Conservation (phyloP, 2,329 filamentous ascomycete genomes). For the Cladosporium sp. region DNA sequence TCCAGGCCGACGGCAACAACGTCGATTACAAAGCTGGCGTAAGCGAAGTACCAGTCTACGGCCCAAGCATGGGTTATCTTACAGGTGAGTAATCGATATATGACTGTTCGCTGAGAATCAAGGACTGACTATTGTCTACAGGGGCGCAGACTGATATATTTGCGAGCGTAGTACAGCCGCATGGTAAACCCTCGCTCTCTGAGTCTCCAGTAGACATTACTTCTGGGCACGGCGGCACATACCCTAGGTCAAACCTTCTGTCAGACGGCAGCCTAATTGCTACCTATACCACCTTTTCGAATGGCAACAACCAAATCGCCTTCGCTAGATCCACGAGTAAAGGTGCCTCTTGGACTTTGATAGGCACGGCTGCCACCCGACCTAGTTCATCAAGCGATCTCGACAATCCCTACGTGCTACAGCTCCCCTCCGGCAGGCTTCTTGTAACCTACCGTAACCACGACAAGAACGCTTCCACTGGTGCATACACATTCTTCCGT, state of each 20-base stretch:
- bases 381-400: constrained; percentile 24
- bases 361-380: constrained; percentile 19
- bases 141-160: background rate
- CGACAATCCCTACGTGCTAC: constrained; percentile 32
- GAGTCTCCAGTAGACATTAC: constrained; percentile 20
- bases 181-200: constrained; percentile 12
- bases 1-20: background rate
- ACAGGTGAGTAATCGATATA: background rate
- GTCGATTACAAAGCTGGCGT: background rate
- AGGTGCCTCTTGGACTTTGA: constrained; percentile 21
- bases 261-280: constrained; percentile 29
- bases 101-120: background rate
- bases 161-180: background rate
- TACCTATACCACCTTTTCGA: constrained; percentile 24
- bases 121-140: background rate
- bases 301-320: constrained; percentile 21
- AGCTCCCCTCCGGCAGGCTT: constrained; percentile 31
- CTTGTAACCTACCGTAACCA: constrained; percentile 35
- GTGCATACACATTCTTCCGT: constrained; percentile 33
- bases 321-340: constrained; percentile 17
- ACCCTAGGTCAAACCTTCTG: constrained; percentile 31
- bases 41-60: background rate
- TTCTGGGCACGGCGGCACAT: constrained; percentile 17
- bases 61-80: background rate
- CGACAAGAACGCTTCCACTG: constrained; percentile 19